Base-by-base conservation (phyloP, 257 asterid genomes). In the Scutellaria galericulata region DNA sequence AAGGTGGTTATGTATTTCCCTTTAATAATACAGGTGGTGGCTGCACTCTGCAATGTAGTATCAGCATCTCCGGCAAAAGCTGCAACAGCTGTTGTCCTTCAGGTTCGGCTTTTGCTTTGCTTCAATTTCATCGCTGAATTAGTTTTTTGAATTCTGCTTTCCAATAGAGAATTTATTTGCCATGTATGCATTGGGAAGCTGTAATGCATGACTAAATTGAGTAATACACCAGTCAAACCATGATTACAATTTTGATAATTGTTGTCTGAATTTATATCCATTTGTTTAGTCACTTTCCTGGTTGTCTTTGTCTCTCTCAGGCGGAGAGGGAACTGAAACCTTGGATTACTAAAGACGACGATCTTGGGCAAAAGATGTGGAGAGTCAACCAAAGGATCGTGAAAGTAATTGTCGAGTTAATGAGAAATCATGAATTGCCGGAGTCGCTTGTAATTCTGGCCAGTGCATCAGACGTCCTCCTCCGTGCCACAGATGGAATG, bases 401-500 rank as follows among this genome's bases (percentile, higher is more conserved):
- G 76, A 95, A 92, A 83, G 91, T 95, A 78, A 84, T 95, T 31
- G 96, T 87, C 64, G 98, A 92, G 85, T 68, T 95, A 68, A 92
- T 95, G 98, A 87, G 98, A 81, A 95, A 88, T 80, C 96, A 95
- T 11, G 98, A 90, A 63, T 83, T 86, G 51, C 94, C 91, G 12
- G 99, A 95, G 83, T 87, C 98, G 2, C 81, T 95, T 82, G 94
- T 90, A 37, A 87, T 95, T 78, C 78, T 95, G 52, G 84, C 98
- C 10, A 85, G 96, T 5, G 98, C 99, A 24, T 89, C 99, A 3
- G 97, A 95, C 73, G 97, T 95, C 64, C 96, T 95, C 72, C 87
- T 92, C 39, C 98, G 98, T 65, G 99, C 98, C 70, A 95, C 99
- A 13, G 99, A 92, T 22, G 99, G 99, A 55, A 87, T 95, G 96